Base-by-base conservation (phyloP, 352 stramenopile species). In the Phytophthora sansomeana region DNA sequence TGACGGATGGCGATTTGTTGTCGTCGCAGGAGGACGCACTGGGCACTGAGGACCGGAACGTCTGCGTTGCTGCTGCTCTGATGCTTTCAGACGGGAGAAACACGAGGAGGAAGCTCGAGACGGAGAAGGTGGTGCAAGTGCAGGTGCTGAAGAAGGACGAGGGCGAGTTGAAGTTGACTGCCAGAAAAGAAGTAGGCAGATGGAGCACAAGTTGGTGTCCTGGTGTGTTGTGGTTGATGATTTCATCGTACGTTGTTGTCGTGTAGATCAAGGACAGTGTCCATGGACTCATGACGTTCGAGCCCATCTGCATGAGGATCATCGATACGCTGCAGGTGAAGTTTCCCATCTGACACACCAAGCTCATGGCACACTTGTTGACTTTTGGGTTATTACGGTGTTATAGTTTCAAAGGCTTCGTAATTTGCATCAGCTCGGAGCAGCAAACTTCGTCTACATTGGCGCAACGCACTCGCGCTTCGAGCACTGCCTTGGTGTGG, bases 391-490 rank as follows among this genome's bases (percentile, higher is more conserved):
- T 19, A 19, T 42, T 5, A 13, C 58, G 9, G 41, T 53, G 1
- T 28, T 63, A 1, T 57, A 98, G 85, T 98, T 97, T 57, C 95
- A 99, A 54, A 81, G 97, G 3, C 83, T 99, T 6, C 85, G 95
- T n/a, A 82, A 91, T 26, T 75, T 99, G 35, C 93, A 98, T 35
- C 97, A 99, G 75, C 83, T 99, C 26, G 97, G 97, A 3, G 88
- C 87, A 16, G 81, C 90, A 11, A 75, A 92, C 29, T 92, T 84
- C 33, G 92, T 98, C 4, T 99, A 95, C 56, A 91, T 92, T 46
- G 83, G 83, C 28, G 87, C 81, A 38, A 93, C 87, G 4, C 87
- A 95, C 52, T 87, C 83, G 9, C 76, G 87, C 5, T 95, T 95
- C 43, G 87, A 93, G 69, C 87, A 95, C 43, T 98, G 83, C 14